These are phyloP conservation scores for Capronia americana DNA, from an alignment of 2,329 filamentous ascomycete genomes.

Conservation along the genomic window DNA sequence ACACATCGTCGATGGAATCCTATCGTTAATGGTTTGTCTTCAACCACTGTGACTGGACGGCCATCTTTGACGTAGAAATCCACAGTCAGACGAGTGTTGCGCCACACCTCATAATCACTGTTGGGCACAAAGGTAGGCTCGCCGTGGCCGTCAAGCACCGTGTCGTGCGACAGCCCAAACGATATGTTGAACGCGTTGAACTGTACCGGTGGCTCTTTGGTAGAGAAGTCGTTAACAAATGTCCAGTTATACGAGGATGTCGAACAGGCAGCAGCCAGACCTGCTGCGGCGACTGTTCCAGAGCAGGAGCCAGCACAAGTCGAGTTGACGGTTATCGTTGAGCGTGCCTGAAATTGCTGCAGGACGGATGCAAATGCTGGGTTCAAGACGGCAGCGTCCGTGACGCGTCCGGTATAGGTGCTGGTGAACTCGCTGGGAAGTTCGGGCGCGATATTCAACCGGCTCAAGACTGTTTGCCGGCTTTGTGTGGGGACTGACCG, in stretches of 20 bases:
- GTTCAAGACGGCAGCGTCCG: constrained; percentile 1
- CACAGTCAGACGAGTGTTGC: constrained; percentile 2
- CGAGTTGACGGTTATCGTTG: neutral
- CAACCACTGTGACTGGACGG: neutral
- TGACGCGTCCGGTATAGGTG: neutral
- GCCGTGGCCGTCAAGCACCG: neutral
- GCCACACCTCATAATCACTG: neutral
- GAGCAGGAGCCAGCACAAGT: neutral
- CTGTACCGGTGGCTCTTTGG: neutral
- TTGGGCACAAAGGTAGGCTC: neutral
- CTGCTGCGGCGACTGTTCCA: neutral
- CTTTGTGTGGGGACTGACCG: neutral
- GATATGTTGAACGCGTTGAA: constrained; percentile 5
- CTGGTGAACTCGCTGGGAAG: constrained; percentile 1
- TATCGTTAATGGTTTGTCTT: neutral
- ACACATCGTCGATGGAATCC: constrained; percentile 5
- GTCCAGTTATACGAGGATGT: neutral
- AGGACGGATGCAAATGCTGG: neutral
- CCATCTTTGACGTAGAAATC: constrained; percentile 2
- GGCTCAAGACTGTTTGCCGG: neutral
- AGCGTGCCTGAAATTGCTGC: constrained; percentile 6
- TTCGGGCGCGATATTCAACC: constrained; percentile 2
- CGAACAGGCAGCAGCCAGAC: neutral
- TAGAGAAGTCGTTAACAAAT: neutral
- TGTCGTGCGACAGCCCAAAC: neutral